Base-by-base conservation (phyloP, 306 rosid genomes). In the Trifolium dubium region DNA sequence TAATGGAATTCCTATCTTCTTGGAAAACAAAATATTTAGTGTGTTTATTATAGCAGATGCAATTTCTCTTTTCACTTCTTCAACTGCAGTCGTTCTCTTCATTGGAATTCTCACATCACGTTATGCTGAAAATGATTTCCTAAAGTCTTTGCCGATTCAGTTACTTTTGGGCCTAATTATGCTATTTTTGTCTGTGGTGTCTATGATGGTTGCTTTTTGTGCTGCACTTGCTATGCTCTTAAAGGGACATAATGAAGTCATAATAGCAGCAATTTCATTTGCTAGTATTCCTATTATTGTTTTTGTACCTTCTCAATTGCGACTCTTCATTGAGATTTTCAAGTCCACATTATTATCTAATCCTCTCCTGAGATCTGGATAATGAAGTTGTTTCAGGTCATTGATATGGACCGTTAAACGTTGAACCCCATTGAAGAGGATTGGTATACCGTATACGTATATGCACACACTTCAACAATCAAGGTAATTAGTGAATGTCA, bases 31-130 rank as follows among this genome's bases (percentile, higher is more conserved):
- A 8, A 0, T n/a, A 35, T 69, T 69, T 5, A 39, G 19, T 0
- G 3, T 44, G 0, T 78, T 78, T 18, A 14, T 50, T 10, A 15
- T 78, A 37, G 55, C 65, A 8, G 67, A 78, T 70, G 47, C 67
- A 0, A 0, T 70, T 0, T 70, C 77, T 1, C 35, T 78, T 8
- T 70, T 62, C 19, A 11, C 60, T 28, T 70, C 77, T 0, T 10
- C 67, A 2, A 3, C 81, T 40, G 29, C 72, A 0, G 72, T 78
- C 12, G 6, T 77, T 58, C 1, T 61, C 0, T 77, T 77, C 15
- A 29, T 69, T 14, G 76, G 49, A 11, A 50, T 77, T 10, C 15
- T 49, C 7, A 71, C 72, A 0, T 51, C 77, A 2, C 72, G 72
- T 62, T 71, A 37, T 2, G 40, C 60, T 10, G 60, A 29, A 2